Evolutionary conservation across 2,329 filamentous ascomycete genomes (phyloP), one percentile per base, ranked within the genome.

Genomic region (Aspergillus fischeri): DNA sequence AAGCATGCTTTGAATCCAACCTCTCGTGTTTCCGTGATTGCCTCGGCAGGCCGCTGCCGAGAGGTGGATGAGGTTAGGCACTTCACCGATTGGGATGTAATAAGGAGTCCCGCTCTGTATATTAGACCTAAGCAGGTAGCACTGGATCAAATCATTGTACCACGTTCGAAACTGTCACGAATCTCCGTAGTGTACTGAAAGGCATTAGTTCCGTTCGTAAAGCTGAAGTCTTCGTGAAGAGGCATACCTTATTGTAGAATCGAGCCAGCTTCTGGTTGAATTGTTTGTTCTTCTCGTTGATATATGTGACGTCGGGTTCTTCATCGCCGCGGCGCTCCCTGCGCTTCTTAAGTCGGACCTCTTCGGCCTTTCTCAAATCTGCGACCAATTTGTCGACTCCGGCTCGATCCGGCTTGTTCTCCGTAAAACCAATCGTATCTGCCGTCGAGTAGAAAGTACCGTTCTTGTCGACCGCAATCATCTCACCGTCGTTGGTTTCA

Each of bases 211-310:
- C 38, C n/a, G 17, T 51, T 53, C 48, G 35, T 25, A 47, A 9
- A 55, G n/a, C 27, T 9, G 52, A 32, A 38, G 14, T 42, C 7
- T 51, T 32, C 7, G 20, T 6, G n/a, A 38, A 21, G 14, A 32
- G 35, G 17, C 45, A 60, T 75, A 82, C 81, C 77, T 96, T 96
- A 79, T 99, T 94, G 78, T 99, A 99, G 79, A 97, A 99, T 64
- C 94, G 83, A 54, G 89, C 82, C 75, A 99, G 80, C 80, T 99
- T 97, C 80, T 96, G 87, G 85, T 99, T 99, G 81, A 99, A 99
- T 82, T 97, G 92, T 82, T 97, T 97, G 82, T 99, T 99, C 88
- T 99, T 97, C 78, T 97, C 92, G 78, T 99, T 99, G 84, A 99
- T 99, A 77, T 96, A 97, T 7, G 93, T 97, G 67, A 97, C 90